A percentile compares a stretch with the other conserved stretches of the same genome.
Conservation (phyloP, 1,284 basidiomycete species). For the Apiotrichum gamsii region DNA sequence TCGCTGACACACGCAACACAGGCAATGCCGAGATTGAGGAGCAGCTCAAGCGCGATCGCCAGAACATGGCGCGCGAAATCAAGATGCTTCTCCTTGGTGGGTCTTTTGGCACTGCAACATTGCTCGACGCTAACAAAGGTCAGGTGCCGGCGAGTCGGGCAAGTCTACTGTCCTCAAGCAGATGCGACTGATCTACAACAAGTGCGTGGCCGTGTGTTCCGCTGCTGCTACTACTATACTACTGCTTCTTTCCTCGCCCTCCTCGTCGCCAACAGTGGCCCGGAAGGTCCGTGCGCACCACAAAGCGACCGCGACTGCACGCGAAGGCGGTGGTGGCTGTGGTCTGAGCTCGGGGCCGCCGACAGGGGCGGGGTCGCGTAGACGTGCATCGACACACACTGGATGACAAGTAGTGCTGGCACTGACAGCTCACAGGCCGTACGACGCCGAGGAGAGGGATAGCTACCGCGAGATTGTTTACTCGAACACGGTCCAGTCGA, state of each 20-base stretch:
- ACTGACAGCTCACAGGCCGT: conserved; percentile 55
- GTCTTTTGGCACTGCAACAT: neutral
- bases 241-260: no score
- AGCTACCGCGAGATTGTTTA: conserved; percentile 97
- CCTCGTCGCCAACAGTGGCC: no score
- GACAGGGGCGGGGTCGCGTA: neutral
- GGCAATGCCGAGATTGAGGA: conserved; percentile 89
- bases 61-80: conserved; percentile 90
- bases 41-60: conserved; percentile 85
- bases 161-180: conserved; percentile 91
- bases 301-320: neutral
- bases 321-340: neutral
- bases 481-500: conserved; percentile 92
- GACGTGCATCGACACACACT: neutral
- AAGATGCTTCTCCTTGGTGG: conserved; percentile 65
- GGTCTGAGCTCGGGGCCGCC: neutral
- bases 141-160: conserved; percentile 73
- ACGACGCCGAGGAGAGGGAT: conserved; percentile 84
- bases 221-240: no score
- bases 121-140: neutral
- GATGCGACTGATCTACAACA: conserved; percentile 87
- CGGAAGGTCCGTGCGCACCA: neutral
- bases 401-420: conserved; percentile 1
- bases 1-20: conserved; percentile 14
- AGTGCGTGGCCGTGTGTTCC: conserved; percentile 37